Base-by-base conservation (phyloP, 2,329 filamentous ascomycete genomes). In the Scedosporium boydii region DNA sequence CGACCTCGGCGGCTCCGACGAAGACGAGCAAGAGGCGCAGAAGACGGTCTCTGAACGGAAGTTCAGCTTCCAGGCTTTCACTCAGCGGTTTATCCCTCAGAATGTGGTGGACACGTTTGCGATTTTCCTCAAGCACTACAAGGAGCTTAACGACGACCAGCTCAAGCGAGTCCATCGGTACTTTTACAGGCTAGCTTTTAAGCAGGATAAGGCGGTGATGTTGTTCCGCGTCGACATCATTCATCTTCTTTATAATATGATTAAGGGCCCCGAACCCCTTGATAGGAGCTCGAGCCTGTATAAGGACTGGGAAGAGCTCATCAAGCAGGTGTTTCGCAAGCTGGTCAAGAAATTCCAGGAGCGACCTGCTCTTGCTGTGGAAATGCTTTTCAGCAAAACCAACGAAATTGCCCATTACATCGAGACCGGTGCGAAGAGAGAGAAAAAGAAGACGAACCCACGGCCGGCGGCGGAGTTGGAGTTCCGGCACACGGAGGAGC, bases 321-420 rank as follows among this genome's bases (percentile, higher is more conserved):
- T 91, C 4, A 89, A 87, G 72, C 93, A 97, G 69, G 82, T 98
- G 46, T 83, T 97, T 66, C 87, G 88, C 67, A 88, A 87, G 69
- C 88, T 93, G 66, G 82, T 91, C 62, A 92, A 89, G 70, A 96
- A 95, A 75, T 82, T 98, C 1, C 84, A 95, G 65, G 87, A 96
- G 67, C 84, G 92, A 53, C 92, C 92, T 0, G 90, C 93, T 65
- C 79, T 97, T 48, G 82, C 96, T 59, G 88, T 96, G 0, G 95
- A 99, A 75, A 85, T 99, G 81, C 80, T 99, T 14, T 99, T 99
- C 74, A 96, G 90, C 73, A 99, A 99, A 74, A 89, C 92, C 63
- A 87, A 87, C 60, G 83, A 84, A 56, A 96, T 91, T 0, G 83
- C 91, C 0, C 91, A 90, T 74, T 98, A 91, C 71, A 82, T 99